A percentile compares a stretch with the other conserved stretches of the same genome.
Evolutionary conservation across 805 yeast genomes (phyloP).

Genomic region (Schizosaccharomyces japonicus): DNA sequence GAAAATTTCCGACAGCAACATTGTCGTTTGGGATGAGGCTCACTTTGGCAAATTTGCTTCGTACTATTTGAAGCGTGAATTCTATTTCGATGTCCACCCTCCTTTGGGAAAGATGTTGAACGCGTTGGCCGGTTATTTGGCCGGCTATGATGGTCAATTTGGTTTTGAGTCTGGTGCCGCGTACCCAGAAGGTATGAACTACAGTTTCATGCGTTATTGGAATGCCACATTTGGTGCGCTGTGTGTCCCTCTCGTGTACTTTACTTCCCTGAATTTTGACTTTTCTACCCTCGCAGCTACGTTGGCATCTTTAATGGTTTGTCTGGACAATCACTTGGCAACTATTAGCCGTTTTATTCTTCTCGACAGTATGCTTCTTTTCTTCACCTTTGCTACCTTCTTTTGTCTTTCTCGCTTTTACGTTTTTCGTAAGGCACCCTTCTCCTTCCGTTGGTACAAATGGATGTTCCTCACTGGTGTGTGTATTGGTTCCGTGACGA

Average conservation of each 20-base stretch:
- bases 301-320: slow-evolving; percentile 55
- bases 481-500: slow-evolving; percentile 67
- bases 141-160: slow-evolving; percentile 73
- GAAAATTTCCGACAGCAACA: slow-evolving; percentile 40
- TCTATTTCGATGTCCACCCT: slow-evolving; percentile 92
- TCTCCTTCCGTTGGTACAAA: slow-evolving; percentile 72
- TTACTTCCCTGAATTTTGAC: slow-evolving; percentile 53
- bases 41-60: slow-evolving; percentile 95
- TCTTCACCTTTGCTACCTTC: slow-evolving; percentile 69
- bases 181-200: slow-evolving; percentile 60
- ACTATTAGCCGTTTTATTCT: slow-evolving; percentile 74
- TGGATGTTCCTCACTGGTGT: slow-evolving; percentile 75
- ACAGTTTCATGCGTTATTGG: slow-evolving; percentile 64
- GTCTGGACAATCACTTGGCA: slow-evolving; percentile 48
- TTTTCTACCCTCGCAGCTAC: slow-evolving; percentile 48
- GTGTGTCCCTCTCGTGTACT: slow-evolving; percentile 71
- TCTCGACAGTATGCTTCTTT: slow-evolving; percentile 71
- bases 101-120: slow-evolving; percentile 87
- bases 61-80: slow-evolving; percentile 65
- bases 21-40: slow-evolving; percentile 91
- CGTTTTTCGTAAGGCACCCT: slow-evolving; percentile 33
- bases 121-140: slow-evolving; percentile 65
- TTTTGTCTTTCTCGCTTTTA: slow-evolving; percentile 52
- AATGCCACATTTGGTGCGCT: slow-evolving; percentile 64
- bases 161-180: slow-evolving; percentile 60